Conservation (phyloP, 768 basidiomycete species). For the Pleurotus sapidus region DNA sequence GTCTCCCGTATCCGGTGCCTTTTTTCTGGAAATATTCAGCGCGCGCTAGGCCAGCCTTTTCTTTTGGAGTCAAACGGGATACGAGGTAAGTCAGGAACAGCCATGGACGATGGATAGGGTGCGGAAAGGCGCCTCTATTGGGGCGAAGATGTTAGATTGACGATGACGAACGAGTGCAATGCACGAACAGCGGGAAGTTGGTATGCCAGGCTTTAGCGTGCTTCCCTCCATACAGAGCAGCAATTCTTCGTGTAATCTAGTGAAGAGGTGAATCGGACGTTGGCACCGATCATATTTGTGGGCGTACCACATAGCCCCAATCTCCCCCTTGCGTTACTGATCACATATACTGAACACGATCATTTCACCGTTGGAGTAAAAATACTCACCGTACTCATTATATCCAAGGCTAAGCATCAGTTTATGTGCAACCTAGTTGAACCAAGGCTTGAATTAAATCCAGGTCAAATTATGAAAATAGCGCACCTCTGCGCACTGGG, state of each 20-base stretch:
- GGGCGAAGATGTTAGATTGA: neutral
- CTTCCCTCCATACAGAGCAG: conserved; percentile 27
- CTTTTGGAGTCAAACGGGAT: conserved; percentile 13
- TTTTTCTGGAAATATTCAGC: conserved; percentile 22
- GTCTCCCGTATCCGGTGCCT: conserved; percentile 21
- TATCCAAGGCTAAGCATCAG: conserved; percentile 48
- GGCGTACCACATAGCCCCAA: conserved; percentile 19
- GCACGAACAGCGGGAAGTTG: conserved; percentile 37
- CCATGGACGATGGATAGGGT: neutral
- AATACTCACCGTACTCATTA: conserved; percentile 36
- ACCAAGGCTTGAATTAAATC: too few species aligned
- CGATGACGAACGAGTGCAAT: neutral
- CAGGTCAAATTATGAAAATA: neutral
- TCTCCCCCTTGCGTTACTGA: conserved; percentile 43
- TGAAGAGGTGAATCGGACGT: too few species aligned
- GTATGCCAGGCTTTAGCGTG: conserved; percentile 53
- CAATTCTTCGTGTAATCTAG: conserved; percentile 26
- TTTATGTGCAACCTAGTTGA: conserved; percentile 39
- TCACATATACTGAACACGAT: neutral
- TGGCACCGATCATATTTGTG: too few species aligned
- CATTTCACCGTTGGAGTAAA: neutral
- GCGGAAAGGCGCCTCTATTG: neutral
- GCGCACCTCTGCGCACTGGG: conserved; percentile 47
- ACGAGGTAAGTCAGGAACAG: conserved; percentile 6
- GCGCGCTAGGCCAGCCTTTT: conserved; percentile 30